phyloP scores from a whole-genome alignment of 148 eudicot species.

The Linanthus parryae region DNA sequence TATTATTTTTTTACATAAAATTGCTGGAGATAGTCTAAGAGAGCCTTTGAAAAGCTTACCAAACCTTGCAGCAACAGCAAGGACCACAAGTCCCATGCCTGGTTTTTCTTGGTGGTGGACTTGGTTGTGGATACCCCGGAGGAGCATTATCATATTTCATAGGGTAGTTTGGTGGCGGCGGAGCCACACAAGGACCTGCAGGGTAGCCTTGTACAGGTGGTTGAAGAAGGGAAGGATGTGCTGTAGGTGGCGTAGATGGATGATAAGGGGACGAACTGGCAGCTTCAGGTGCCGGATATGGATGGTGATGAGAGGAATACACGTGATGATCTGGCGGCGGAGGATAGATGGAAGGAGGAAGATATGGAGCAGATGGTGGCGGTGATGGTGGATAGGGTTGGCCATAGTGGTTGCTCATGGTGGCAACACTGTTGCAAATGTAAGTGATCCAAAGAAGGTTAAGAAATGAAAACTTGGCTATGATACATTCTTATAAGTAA shows the following conservation, averaged over 20 bases:
- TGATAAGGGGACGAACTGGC: no score
- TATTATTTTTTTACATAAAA: no score
- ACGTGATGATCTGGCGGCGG: background rate
- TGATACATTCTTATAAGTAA: no score
- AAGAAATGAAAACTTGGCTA: no score
- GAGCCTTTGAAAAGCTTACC: background rate
- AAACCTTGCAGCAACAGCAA: conserved; percentile 9
- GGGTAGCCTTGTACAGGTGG: conserved; percentile 8
- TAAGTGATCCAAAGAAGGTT: no score
- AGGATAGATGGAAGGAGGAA: background rate
- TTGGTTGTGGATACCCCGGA: background rate
- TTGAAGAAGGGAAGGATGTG: background rate
- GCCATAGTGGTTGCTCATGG: no score
- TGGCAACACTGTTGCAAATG: no score
- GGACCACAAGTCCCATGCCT: conserved; percentile 2
- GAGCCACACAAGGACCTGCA: background rate
- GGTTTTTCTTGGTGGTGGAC: background rate
- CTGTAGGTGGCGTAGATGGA: no score
- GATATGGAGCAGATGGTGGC: conserved; percentile 6
- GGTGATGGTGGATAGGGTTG: no score
- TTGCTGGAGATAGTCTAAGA: background rate
- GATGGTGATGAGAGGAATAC: background rate
- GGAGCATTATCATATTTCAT: background rate
- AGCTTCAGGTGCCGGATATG: no score
- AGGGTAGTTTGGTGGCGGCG: conserved; percentile 1